Evolutionary conservation across 2,329 filamentous ascomycete genomes (phyloP), one percentile per base, ranked within the genome.

Genomic region (Aspergillus alliaceus): DNA sequence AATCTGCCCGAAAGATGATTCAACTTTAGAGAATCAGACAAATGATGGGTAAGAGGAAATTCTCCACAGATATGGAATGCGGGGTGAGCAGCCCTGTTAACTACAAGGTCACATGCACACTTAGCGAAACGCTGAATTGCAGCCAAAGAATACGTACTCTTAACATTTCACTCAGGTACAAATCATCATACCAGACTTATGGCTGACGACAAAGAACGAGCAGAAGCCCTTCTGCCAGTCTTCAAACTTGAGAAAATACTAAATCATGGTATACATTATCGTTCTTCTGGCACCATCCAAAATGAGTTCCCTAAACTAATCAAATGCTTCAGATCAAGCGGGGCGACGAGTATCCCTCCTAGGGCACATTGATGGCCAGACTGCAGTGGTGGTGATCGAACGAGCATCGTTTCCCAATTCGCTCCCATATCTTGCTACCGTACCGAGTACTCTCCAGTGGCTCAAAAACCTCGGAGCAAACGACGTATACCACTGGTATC

Each of bases 111-210:
- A n/a, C n/a, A n/a, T n/a, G n/a, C 27, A 29, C 27, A 29, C 27
- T 5, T 29, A 29, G 9, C 27, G 9, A 29, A 29, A 29, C n/a
- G 9, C 27, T 9, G 5, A 29, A 5, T 29, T 29, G 27, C 27
- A 29, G 27, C 9, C 27, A 29, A 29, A 29, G 27, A 29, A 29
- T 29, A 29, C 5, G 9, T 29, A 29, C 27, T 29, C 27, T 9
- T 5, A 5, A 29, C 27, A 5, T 9, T 9, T 5, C 9, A 29
- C 27, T 29, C 5, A 5, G 27, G 9, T 29, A 29, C 27, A 5
- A 29, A 29, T 9, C 27, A 29, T 29, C 9, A 75, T 14, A 37
- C n/a, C 35, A 39, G 18, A 18, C 27, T 29, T 9, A 40, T 40
- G 37, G 37, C 37, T 2, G 37, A 40, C 22, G 37, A 40, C n/a